Conservation (phyloP, 1,284 basidiomycete genomes). For the Puccinia hordei region DNA sequence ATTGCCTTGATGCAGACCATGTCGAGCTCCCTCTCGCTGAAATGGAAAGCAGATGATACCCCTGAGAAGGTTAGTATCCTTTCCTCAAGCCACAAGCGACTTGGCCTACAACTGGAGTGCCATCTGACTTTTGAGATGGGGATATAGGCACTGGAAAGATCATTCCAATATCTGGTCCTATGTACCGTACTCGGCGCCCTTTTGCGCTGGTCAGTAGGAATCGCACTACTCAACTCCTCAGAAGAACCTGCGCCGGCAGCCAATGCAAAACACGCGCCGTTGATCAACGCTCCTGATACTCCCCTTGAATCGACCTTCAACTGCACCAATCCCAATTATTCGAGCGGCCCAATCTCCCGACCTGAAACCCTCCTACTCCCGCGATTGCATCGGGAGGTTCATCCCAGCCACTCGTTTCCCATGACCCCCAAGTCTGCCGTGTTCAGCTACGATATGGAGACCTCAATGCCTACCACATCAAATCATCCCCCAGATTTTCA, state of each 20-base stretch:
- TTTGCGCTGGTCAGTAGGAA: slow-evolving; percentile 61
- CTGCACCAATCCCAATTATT: background rate
- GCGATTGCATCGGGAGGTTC: background rate
- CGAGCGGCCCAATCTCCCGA: background rate
- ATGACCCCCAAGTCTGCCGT: background rate
- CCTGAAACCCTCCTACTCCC: background rate
- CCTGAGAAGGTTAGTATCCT: slow-evolving; percentile 50
- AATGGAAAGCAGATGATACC: slow-evolving; percentile 56
- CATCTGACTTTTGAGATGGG: background rate
- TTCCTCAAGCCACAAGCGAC: background rate
- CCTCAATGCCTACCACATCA: slow-evolving; percentile 6
- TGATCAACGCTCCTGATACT: background rate
- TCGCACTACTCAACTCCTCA: slow-evolving; percentile 59
- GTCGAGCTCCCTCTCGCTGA: slow-evolving; percentile 58
- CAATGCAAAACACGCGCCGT: background rate
- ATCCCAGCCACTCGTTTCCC: background rate
- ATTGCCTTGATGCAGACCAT: slow-evolving; percentile 62
- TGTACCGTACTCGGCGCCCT: slow-evolving; percentile 62
- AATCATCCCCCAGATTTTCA: background rate
- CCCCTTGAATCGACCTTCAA: background rate
- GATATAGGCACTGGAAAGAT: slow-evolving; percentile 50
- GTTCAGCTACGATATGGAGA: background rate
- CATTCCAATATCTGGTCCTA: slow-evolving; percentile 59
- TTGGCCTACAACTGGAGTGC: background rate
- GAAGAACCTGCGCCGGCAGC: slow-evolving; percentile 52